Conservation (phyloP, 805 yeast species). For the Saturnispora kantuleensis region DNA sequence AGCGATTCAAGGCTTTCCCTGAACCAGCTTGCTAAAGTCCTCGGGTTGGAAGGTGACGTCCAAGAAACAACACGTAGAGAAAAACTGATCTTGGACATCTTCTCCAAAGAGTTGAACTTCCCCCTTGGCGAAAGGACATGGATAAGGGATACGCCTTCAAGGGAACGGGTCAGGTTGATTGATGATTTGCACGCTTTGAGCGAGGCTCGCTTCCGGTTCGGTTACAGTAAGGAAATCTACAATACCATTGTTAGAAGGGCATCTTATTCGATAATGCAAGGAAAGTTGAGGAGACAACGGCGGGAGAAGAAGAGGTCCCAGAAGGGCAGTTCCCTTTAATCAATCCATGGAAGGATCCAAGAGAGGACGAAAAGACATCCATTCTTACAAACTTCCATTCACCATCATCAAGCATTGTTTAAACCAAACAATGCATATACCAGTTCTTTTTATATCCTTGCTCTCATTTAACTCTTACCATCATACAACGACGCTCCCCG, state of each 20-base stretch:
- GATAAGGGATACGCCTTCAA: conserved; percentile 65
- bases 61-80: conserved; percentile 51
- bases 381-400: no score
- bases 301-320: conserved; percentile 20
- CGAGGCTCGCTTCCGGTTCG: conserved; percentile 36
- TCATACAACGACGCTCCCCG: no score
- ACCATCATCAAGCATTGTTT: no score
- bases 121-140: conserved; percentile 72
- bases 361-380: no score
- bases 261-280: conserved; percentile 71
- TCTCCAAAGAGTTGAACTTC: conserved; percentile 53
- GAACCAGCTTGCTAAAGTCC: conserved; percentile 42
- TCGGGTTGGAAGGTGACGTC: conserved; percentile 38
- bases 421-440: no score
- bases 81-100: conserved; percentile 39
- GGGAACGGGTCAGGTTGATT: conserved; percentile 40
- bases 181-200: conserved; percentile 40
- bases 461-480: no score
- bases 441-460: no score
- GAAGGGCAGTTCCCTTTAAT: no score
- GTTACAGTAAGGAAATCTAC: conserved; percentile 43
- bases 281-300: conserved; percentile 59
- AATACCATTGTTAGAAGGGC: conserved; percentile 76
- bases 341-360: no score
- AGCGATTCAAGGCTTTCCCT: conserved; percentile 49